Percentiles rank a stretch among this genome's conserved stretches.
phyloP scores from a whole-genome alignment of 2,329 filamentous ascomycete species.

The Ilyonectria mors-panacis region DNA sequence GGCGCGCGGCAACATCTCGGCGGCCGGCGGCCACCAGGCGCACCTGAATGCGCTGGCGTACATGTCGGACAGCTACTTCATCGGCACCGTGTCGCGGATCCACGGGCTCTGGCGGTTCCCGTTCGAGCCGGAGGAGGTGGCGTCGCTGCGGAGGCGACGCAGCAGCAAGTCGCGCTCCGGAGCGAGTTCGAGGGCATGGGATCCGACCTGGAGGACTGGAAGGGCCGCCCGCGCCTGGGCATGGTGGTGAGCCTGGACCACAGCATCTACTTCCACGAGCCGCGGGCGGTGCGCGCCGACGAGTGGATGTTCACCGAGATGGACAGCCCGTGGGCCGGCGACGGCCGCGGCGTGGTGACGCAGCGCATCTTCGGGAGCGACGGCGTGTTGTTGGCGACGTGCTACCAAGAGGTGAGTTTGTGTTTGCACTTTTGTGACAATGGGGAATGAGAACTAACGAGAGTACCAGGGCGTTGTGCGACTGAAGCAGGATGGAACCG shows the following conservation, averaged over 20 bases:
- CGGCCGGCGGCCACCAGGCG: constrained; percentile 80
- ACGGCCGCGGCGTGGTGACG: constrained; percentile 82
- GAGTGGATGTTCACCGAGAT: constrained; percentile 88
- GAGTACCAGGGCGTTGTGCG: constrained; percentile 64
- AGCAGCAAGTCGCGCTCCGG: constrained; percentile 55
- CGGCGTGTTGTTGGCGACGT: constrained; percentile 82
- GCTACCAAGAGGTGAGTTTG: constrained; percentile 79
- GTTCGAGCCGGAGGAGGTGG: constrained; percentile 67
- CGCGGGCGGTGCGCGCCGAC: constrained; percentile 70
- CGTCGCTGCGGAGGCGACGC: constrained; percentile 60
- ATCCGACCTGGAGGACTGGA: constrained; percentile 61
- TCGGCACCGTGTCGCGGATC: constrained; percentile 86
- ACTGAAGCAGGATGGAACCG: constrained; percentile 59
- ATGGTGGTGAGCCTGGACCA: constrained; percentile 91
- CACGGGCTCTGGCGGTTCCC: constrained; percentile 86
- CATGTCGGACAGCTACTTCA: constrained; percentile 93
- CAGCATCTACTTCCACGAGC: constrained; percentile 78
- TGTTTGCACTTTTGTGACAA: neutral
- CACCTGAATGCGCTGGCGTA: constrained; percentile 93
- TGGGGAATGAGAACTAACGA: constrained; percentile 38
- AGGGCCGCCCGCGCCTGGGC: constrained; percentile 73
- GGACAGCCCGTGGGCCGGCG: constrained; percentile 84
- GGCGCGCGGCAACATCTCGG: constrained; percentile 80
- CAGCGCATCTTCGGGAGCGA: constrained; percentile 81
- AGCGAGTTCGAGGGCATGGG: constrained; percentile 61